Conservation (phyloP, 495 filamentous ascomycete species). For the Neurospora sp. region DNA sequence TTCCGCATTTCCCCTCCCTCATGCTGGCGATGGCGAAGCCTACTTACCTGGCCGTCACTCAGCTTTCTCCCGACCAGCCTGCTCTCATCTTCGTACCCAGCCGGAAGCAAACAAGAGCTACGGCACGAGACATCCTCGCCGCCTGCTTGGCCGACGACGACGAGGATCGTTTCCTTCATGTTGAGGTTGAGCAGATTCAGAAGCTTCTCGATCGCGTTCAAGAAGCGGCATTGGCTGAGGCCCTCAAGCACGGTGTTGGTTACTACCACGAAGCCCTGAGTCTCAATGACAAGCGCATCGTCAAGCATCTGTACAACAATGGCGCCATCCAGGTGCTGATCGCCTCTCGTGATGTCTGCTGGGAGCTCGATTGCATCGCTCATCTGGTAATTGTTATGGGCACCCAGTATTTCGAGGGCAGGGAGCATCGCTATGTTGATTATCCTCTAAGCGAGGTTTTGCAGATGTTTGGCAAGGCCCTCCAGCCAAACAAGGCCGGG, state of each 20-base stretch:
- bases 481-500: constrained; percentile 66
- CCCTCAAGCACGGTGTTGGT: constrained; percentile 89
- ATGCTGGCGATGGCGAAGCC: constrained; percentile 99
- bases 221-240: constrained; percentile 79
- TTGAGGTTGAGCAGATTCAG: constrained; percentile 67
- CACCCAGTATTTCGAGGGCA: constrained; percentile 96
- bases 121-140: constrained; percentile 77
- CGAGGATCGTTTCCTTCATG: constrained; percentile 86
- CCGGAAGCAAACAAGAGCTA: constrained; percentile 82
- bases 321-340: constrained; percentile 91
- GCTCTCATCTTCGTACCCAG: constrained; percentile 85
- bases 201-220: constrained; percentile 72
- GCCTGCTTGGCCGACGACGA: constrained; percentile 81
- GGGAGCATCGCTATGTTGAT: constrained; percentile 95
- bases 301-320: constrained; percentile 78
- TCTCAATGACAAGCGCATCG: constrained; percentile 82
- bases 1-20: constrained; percentile 92
- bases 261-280: constrained; percentile 94
- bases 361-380: constrained; percentile 82
- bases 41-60: constrained; percentile 73
- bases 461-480: constrained; percentile 98
- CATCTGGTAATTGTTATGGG: constrained; percentile 95
- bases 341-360: constrained; percentile 90
- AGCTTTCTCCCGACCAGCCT: constrained; percentile 79
- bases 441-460: constrained; percentile 93